These are phyloP conservation scores for Agaricales sp. DNA, from an alignment of 1,284 basidiomycete genomes.

Conservation along the genomic window DNA sequence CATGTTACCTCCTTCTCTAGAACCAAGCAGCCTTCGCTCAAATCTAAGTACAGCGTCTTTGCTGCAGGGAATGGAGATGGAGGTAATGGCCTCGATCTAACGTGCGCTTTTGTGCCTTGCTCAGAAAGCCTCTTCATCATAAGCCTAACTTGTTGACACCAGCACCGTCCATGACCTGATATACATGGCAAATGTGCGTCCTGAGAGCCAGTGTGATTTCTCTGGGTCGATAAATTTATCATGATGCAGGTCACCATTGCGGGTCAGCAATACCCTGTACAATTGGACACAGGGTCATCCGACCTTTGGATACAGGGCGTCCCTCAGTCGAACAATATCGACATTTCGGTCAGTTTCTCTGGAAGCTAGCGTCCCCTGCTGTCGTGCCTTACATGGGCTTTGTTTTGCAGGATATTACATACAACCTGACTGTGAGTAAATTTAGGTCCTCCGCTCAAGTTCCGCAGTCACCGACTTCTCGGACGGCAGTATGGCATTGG, in stretches of 20 bases:
- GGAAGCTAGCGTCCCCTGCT: neutral
- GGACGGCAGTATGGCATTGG: constrained; percentile 63
- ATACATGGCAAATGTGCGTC: constrained; percentile 62
- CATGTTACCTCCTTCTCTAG: constrained; percentile 10
- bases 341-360: neutral
- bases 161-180: constrained; percentile 67
- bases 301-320: constrained; percentile 66
- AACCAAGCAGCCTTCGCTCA: neutral
- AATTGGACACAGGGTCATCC: constrained; percentile 74
- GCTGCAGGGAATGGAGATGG: constrained; percentile 15
- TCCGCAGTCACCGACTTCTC: constrained; percentile 4
- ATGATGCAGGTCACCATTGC: constrained; percentile 2
- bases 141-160: constrained; percentile 7
- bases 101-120: constrained; percentile 20
- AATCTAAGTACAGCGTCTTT: constrained; percentile 13
- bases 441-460: constrained; percentile 1
- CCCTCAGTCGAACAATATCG: neutral
- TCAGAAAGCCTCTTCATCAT: neutral
- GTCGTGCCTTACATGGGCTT: too few species aligned
- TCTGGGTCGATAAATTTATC: constrained; percentile 3
- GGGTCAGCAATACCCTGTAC: constrained; percentile 47
- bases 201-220: neutral
- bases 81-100: constrained; percentile 27
- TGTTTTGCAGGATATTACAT: constrained; percentile 24
- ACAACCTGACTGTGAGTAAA: constrained; percentile 50